phyloP scores from a whole-genome alignment of 306 rosid species.

The Luffa aegyptiaca region DNA sequence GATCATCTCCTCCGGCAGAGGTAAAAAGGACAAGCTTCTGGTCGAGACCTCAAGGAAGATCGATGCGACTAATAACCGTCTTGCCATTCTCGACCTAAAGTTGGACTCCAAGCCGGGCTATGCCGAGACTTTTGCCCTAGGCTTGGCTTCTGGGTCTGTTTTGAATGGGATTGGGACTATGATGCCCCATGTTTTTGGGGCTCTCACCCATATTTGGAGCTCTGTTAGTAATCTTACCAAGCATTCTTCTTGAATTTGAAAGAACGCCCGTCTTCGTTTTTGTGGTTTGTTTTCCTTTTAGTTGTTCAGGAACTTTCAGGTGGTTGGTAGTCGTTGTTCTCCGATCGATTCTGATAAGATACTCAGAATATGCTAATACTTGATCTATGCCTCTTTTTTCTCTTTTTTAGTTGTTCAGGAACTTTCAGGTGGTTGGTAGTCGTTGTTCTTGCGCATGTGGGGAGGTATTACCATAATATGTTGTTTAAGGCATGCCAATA shows the following conservation, averaged over 20 bases:
- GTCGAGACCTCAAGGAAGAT: slow-evolving; percentile 49
- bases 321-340: not conserved
- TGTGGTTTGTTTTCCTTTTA: not conserved
- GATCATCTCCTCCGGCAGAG: slow-evolving; percentile 59
- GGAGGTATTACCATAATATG: not conserved
- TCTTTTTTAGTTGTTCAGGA: not conserved
- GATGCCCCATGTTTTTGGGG: slow-evolving; percentile 45
- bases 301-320: not conserved
- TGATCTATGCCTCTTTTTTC: not conserved
- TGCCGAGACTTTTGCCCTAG: slow-evolving; percentile 51
- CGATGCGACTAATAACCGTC: slow-evolving; percentile 36
- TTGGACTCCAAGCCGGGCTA: slow-evolving; percentile 77
- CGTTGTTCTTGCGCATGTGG: not conserved
- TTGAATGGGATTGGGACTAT: slow-evolving; percentile 41
- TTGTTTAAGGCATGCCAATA: not conserved
- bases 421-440: not conserved
- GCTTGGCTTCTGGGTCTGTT: slow-evolving; percentile 60
- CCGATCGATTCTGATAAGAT: not conserved
- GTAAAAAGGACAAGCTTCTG: slow-evolving; percentile 44
- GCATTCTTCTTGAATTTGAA: slow-evolving; percentile 21
- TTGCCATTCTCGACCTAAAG: slow-evolving; percentile 60
- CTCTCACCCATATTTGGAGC: slow-evolving; percentile 51
- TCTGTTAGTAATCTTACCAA: slow-evolving; percentile 31
- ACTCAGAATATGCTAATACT: not conserved
- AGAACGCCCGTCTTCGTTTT: not conserved